A percentile compares a stretch with the other conserved stretches of the same genome.
phyloP scores from a whole-genome alignment of 2,329 filamentous ascomycete genomes.

The Alternaria triticina region DNA sequence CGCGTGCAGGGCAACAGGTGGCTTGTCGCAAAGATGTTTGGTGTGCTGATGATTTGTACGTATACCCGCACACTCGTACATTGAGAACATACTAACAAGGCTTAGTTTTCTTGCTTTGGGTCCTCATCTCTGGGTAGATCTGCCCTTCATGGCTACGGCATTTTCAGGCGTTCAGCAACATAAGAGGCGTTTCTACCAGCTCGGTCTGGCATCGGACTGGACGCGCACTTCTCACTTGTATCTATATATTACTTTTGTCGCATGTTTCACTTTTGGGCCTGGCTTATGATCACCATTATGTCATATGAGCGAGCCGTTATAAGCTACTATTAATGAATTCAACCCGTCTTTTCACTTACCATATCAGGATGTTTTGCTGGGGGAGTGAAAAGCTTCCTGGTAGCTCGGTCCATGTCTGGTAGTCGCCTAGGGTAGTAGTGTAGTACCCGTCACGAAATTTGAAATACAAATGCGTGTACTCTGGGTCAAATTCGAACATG shows the following conservation, averaged over 20 bases:
- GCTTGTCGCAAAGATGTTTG: slow-evolving; percentile 85
- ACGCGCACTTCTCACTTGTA: slow-evolving; percentile 11
- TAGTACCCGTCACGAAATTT: background rate
- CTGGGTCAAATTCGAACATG: background rate
- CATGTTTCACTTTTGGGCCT: background rate
- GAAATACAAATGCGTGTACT: background rate
- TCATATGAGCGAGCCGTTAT: background rate
- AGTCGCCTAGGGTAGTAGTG: slow-evolving; percentile 7
- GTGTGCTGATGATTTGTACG: slow-evolving; percentile 90
- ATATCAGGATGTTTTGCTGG: background rate
- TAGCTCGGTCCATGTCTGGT: slow-evolving; percentile 8
- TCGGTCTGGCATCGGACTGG: slow-evolving; percentile 8
- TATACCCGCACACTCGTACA: slow-evolving; percentile 17
- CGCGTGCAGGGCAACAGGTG: slow-evolving; percentile 93
- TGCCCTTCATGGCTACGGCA: slow-evolving; percentile 3
- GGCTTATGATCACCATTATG: slow-evolving; percentile 2
- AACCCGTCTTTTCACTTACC: background rate
- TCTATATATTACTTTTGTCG: slow-evolving; percentile 8
- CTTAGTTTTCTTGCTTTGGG: slow-evolving; percentile 64
- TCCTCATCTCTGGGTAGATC: slow-evolving; percentile 65
- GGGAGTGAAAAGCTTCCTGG: background rate
- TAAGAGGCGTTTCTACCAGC: slow-evolving; percentile 17
- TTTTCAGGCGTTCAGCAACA: slow-evolving; percentile 31
- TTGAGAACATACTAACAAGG: slow-evolving; percentile 19
- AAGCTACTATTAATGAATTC: slow-evolving; percentile 21